Base-by-base conservation (phyloP, 2,329 filamentous ascomycete species). In the Fusarium piperis region DNA sequence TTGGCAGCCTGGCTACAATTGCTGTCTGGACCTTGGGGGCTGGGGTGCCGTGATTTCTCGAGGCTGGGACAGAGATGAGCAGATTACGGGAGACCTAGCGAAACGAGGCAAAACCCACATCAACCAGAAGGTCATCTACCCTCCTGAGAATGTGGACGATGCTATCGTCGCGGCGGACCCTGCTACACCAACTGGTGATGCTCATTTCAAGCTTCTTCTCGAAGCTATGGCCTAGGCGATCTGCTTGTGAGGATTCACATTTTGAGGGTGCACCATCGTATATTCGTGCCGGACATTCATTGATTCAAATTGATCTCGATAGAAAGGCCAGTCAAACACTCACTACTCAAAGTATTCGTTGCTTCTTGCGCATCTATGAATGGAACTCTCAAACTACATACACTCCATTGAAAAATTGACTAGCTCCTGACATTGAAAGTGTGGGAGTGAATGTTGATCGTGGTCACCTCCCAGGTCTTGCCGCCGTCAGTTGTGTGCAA, bases 11-110 rank as follows among this genome's bases (percentile, higher is more conserved):
- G 60, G 48, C 0, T 83, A 83, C 28, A 65, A 64, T 1, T 78
- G 72, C 30, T 82, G 80, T 41, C 76, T 84, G 3, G 81, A 82
- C n/a, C 73, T 84, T 1, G 82, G 82, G 0, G 48, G 68, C 0
- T 77, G 71, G 65, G 81, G 74, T 0, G 75, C 80, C 0, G 63
- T 82, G 5, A 16, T 81, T 28, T 62, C 71, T 6, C 28, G 38
- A 4, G 81, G 81, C 0, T 83, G 79, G 79, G 77, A 79, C 0
- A 72, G 78, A 11, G 26, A 79, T 10, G 70, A 82, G 0, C 70
- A 69, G 32, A 6, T 81, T 0, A 60, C 68, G 0, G 80, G 81
- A 0, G 63, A 64, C 3, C 0, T 67, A 2, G 82, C 79, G 0
- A 83, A 83, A 62, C 56, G 64, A 16, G 67, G 78, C 2, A 83